These are phyloP conservation scores for Lepidium africanum DNA, from an alignment of 345 rosid genomes.

Conservation along the genomic window DNA sequence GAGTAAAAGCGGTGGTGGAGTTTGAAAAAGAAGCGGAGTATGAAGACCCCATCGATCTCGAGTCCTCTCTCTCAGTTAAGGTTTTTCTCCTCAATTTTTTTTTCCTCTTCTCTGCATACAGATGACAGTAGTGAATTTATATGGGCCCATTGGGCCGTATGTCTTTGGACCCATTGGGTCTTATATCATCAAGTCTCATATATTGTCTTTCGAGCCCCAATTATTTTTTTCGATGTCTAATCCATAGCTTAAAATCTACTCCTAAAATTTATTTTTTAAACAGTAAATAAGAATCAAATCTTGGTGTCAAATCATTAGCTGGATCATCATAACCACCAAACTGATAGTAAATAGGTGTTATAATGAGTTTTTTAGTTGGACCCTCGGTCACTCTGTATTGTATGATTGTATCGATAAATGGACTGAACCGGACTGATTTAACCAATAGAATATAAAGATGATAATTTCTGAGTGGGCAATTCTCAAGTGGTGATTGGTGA, in stretches of 20 bases:
- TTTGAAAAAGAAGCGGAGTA: constrained; percentile 23
- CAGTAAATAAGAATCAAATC: too few species aligned
- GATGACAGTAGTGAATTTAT: not conserved
- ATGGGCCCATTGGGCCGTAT: not conserved
- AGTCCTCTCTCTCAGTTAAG: not conserved
- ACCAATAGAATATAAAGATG: not conserved
- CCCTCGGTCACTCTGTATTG: too few species aligned
- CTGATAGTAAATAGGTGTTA: too few species aligned
- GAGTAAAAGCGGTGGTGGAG: constrained; percentile 3
- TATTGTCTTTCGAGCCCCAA: too few species aligned
- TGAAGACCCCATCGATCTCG: constrained; percentile 17
- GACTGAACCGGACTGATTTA: not conserved
- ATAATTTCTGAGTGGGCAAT: not conserved
- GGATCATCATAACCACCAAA: too few species aligned
- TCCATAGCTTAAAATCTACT: too few species aligned
- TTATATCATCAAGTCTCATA: not conserved
- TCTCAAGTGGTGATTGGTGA: not conserved
- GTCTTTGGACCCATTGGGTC: not conserved
- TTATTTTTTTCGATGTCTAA: too few species aligned
- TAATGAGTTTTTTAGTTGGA: too few species aligned
- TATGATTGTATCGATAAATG: not conserved
- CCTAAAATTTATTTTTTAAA: too few species aligned
- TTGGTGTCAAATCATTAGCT: too few species aligned
- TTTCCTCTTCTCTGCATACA: not conserved
- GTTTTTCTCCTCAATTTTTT: not conserved